Evolutionary conservation across 164 flowering plant species (phyloP).

Genomic region (Stephania cephalantha): DNA sequence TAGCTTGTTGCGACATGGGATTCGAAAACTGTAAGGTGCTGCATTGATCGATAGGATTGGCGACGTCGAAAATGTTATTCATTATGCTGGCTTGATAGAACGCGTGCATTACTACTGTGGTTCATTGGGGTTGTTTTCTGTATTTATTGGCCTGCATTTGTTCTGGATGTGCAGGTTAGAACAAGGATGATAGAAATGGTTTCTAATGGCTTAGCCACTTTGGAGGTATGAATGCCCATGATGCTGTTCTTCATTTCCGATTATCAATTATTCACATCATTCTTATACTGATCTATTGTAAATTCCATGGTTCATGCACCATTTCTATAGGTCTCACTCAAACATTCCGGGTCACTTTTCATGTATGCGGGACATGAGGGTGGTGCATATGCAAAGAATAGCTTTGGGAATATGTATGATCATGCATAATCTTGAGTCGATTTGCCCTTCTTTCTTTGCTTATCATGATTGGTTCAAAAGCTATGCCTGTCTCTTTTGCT

Average conservation of each 20-base stretch:
- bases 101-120: not conserved
- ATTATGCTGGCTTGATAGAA: not conserved
- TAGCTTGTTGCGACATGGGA: not conserved
- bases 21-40: not conserved
- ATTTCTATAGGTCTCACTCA: constrained; percentile 71
- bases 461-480: constrained; percentile 2
- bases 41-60: not conserved
- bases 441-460: not conserved
- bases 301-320: not conserved
- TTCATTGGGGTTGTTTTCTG: not conserved
- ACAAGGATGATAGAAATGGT: constrained; percentile 88
- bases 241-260: not conserved
- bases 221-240: constrained; percentile 54
- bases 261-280: not conserved
- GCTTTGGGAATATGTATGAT: constrained; percentile 85
- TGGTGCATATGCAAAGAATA: constrained; percentile 97
- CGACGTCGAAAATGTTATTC: too few relatives aligned
- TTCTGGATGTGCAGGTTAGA: constrained; percentile 47
- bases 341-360: constrained; percentile 95
- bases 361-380: constrained; percentile 97
- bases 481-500: not conserved
- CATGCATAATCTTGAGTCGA: not conserved
- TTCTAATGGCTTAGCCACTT: constrained; percentile 71
- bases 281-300: not conserved
- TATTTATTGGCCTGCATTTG: constrained; percentile 1